Base-by-base conservation (phyloP, 805 yeast species). In the Huiozyma naganishii region DNA sequence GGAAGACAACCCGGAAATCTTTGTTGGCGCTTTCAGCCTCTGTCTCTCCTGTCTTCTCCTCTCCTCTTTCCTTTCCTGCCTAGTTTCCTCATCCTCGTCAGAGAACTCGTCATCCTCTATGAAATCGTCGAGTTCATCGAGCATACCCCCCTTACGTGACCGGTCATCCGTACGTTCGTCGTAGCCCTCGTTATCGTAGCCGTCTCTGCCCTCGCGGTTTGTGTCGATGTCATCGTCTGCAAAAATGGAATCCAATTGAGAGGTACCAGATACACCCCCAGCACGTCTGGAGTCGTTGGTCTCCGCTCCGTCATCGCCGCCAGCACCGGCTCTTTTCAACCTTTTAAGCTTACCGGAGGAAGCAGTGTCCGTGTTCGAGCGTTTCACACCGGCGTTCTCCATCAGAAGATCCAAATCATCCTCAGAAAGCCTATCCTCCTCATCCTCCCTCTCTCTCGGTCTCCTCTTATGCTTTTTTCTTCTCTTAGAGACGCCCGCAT, bases 91-190 rank as follows among this genome's bases (percentile, higher is more conserved):
- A 45, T 72, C 78, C 57, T 88, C 95, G 53, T 87, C 97, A 7
- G 94, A 85, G 57, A 83, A 83, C 61, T 89, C 97, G 64, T 92
- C 98, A 48, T 90, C 97, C 65, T 90, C 98, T 53, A 92, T 92
- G 66, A 92, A 92, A 59, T 89, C 98, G 61, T 88, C 98, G 54
- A 90, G 79, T 63, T 92, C 97, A 58, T 88, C 95, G 51, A 78
- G 64, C 62, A 68, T 56, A 17, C 61, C 65, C 23, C 57, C 60
- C 30, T 61, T 71, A 17, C 59, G 64, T 10, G 54, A 64, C 32
- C 65, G 41, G 13, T 45, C 52, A 10, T 53, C 62, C 8, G 30
- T 48, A 27, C 51, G 55, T 30, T 53, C 52, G n/a, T 45, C 51
- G 23, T 17, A 17, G 23, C 23, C 23, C 17, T 47, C 48, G 12